A percentile compares a stretch with the other conserved stretches of the same genome.
phyloP scores from a whole-genome alignment of 441 rosid genomes.

The Raphanus hybrid region DNA sequence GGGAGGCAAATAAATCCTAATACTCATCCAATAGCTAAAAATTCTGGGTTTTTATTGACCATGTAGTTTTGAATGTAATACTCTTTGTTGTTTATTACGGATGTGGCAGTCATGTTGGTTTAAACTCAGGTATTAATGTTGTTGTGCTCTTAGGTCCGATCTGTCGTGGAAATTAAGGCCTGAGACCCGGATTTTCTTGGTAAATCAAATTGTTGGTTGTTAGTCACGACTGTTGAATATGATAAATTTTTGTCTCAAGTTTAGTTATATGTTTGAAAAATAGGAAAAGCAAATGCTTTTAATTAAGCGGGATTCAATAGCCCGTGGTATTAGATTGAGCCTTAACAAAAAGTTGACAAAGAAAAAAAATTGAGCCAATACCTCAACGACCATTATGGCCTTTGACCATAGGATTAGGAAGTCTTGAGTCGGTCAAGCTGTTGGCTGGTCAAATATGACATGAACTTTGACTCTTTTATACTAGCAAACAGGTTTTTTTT shows the following conservation, averaged over 20 bases:
- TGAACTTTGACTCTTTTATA: conserved; percentile 20
- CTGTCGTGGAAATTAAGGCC: too few relatives aligned
- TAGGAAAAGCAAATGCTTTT: neutral
- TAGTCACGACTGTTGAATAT: neutral
- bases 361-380: neutral
- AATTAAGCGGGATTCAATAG: neutral
- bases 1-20: neutral
- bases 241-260: neutral
- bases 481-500: neutral
- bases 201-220: neutral
- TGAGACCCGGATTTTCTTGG: too few relatives aligned
- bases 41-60: neutral
- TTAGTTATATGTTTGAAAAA: neutral
- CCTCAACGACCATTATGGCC: neutral
- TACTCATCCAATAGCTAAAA: neutral
- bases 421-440: neutral
- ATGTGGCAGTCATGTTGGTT: too few relatives aligned
- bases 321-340: neutral
- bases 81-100: too few relatives aligned
- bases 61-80: neutral
- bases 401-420: neutral
- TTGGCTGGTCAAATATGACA: too few relatives aligned
- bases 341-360: neutral
- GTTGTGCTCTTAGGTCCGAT: too few relatives aligned
- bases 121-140: too few relatives aligned